phyloP scores from a whole-genome alignment of 306 rosid species.

The Sicyos baderoa region DNA sequence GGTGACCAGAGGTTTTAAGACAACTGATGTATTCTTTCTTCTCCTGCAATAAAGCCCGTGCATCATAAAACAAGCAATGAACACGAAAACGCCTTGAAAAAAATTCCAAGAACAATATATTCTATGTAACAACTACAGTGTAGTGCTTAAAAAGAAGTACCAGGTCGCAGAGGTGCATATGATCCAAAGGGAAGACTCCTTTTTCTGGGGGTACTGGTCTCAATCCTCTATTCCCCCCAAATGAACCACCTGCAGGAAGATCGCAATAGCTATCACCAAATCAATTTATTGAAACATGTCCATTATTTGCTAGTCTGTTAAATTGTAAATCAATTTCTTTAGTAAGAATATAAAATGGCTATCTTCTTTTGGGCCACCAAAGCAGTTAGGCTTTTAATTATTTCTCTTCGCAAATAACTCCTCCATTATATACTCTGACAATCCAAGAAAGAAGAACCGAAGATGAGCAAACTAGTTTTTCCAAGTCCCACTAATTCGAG shows the following conservation, averaged over 20 bases:
- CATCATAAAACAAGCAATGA: not conserved
- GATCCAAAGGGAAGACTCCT: constrained; percentile 94
- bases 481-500: not conserved
- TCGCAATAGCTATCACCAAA: not conserved
- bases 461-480: not conserved
- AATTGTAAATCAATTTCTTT: not conserved
- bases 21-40: constrained; percentile 58
- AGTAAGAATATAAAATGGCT: not conserved
- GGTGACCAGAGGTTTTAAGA: not conserved
- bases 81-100: constrained; percentile 1
- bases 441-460: not conserved
- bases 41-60: constrained; percentile 47
- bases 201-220: constrained; percentile 93
- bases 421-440: not conserved
- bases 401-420: not conserved
- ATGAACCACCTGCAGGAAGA: constrained; percentile 67
- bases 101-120: not conserved
- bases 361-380: not conserved
- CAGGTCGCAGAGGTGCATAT: constrained; percentile 83
- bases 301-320: not conserved
- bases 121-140: not conserved
- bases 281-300: not conserved
- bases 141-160: constrained; percentile 26
- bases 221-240: constrained; percentile 91
- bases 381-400: not conserved